Conservation (phyloP, 345 rosid genomes). For the Schrenkiella parvula region DNA sequence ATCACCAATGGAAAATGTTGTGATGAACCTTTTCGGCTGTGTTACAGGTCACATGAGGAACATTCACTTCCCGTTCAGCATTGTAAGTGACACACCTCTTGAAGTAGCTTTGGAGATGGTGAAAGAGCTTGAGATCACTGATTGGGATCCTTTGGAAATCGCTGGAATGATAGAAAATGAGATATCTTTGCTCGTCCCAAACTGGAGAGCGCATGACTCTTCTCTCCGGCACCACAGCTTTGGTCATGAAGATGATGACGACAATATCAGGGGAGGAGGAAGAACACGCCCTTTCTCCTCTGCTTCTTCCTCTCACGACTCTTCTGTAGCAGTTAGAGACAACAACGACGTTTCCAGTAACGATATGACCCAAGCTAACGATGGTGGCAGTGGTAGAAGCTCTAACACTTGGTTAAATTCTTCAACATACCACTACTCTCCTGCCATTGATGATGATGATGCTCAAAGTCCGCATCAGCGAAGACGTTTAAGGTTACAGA, state of each 20-base stretch:
- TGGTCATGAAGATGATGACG: conserved; percentile 42
- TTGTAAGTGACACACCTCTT: conserved; percentile 61
- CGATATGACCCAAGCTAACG: not conserved
- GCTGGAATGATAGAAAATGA: conserved; percentile 81
- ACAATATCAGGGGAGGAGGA: conserved; percentile 7
- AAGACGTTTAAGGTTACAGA: conserved; percentile 31
- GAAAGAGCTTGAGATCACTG: conserved; percentile 59
- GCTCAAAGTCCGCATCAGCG: conserved; percentile 24
- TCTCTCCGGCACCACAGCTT: conserved; percentile 24
- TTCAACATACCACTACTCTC: conserved; percentile 32
- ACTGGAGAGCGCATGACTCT: conserved; percentile 43
- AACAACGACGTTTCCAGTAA: not conserved
- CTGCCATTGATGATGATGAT: conserved; percentile 16
- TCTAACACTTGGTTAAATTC: conserved; percentile 46
- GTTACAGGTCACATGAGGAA: conserved; percentile 68
- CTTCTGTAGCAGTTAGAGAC: conserved; percentile 14
- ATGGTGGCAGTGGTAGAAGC: conserved; percentile 44
- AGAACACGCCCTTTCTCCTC: conserved; percentile 41
- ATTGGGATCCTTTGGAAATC: conserved; percentile 70
- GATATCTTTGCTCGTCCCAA: conserved; percentile 63
- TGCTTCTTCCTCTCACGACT: conserved; percentile 55
- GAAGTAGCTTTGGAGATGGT: conserved; percentile 95
- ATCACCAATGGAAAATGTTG: not conserved
- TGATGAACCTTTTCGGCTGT: not conserved
- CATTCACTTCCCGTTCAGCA: conserved; percentile 77